Conservation (phyloP, 192 early-diverging fungal genomes). For the Spinellus fusiger region DNA sequence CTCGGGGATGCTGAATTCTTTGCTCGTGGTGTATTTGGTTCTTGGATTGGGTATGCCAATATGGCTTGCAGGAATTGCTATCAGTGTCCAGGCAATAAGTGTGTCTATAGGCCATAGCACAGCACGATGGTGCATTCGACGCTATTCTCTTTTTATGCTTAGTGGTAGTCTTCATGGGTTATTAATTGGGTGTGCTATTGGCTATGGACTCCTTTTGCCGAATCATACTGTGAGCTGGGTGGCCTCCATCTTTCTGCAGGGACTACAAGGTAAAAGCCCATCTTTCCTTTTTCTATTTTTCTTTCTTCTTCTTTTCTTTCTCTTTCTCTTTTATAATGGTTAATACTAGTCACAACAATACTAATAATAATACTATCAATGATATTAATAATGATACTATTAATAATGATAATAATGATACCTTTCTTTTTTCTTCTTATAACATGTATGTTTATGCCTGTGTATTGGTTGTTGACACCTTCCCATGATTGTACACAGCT, state of each 20-base stretch:
- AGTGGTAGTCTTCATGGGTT: neutral
- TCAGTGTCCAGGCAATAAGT: neutral
- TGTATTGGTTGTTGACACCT: neutral
- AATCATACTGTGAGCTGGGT: neutral
- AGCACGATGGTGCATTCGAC: neutral
- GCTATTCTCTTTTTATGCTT: neutral
- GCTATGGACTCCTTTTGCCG: neutral
- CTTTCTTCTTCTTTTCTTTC: neutral
- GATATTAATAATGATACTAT: neutral
- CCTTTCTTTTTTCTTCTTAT: neutral
- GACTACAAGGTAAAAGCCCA: neutral
- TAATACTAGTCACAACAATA: neutral
- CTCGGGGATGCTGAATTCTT: neutral
- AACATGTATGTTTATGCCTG: no score
- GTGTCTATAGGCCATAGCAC: neutral
- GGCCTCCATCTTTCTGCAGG: neutral
- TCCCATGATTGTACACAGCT: neutral
- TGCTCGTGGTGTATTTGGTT: neutral
- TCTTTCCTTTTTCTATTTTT: neutral
- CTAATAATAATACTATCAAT: neutral
- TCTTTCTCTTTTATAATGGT: neutral
- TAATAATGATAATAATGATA: neutral
- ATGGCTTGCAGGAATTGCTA: neutral
- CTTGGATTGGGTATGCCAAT: neutral
- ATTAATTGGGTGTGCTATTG: neutral